A percentile compares a stretch with the other conserved stretches of the same genome.
These are phyloP conservation scores for Penicillium argentinense DNA, from an alignment of 495 filamentous ascomycete species.

Conservation along the genomic window DNA sequence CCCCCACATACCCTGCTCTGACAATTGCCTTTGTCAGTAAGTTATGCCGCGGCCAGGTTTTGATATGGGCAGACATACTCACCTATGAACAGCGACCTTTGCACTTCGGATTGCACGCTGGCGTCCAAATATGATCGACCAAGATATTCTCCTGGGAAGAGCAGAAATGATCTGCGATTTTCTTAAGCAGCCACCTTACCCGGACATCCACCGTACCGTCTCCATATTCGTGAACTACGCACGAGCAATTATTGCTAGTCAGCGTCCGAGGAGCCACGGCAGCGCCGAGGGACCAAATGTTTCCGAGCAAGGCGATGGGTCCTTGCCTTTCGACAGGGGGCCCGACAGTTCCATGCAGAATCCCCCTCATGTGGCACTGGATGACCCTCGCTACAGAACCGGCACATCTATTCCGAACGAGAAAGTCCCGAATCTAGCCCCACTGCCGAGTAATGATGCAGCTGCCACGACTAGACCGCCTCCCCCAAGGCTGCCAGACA, in stretches of 20 bases:
- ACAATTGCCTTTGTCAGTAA: constrained; percentile 47
- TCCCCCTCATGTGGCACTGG: constrained; percentile 21
- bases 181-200: constrained; percentile 43
- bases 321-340: constrained; percentile 14
- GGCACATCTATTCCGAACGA: constrained; percentile 17
- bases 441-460: constrained; percentile 25
- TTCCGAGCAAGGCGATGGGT: constrained; percentile 17
- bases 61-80: constrained; percentile 1
- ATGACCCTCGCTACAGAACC: constrained; percentile 23
- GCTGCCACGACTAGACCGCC: constrained; percentile 27
- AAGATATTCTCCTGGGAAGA: constrained; percentile 34
- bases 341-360: constrained; percentile 21
- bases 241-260: constrained; percentile 37
- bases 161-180: constrained; percentile 41
- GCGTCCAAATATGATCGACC: constrained; percentile 41
- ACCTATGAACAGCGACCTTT: constrained; percentile 33
- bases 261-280: constrained; percentile 22
- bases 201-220: constrained; percentile 45
- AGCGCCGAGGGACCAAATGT: constrained; percentile 19
- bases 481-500: constrained; percentile 31
- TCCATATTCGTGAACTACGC: constrained; percentile 46
- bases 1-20: constrained; percentile 42
- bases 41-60: constrained; percentile 10
- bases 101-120: constrained; percentile 42
- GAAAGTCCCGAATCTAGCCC: constrained; percentile 20